phyloP scores from a whole-genome alignment of 2,329 filamentous ascomycete genomes.

The Hypoxylon sp. region DNA sequence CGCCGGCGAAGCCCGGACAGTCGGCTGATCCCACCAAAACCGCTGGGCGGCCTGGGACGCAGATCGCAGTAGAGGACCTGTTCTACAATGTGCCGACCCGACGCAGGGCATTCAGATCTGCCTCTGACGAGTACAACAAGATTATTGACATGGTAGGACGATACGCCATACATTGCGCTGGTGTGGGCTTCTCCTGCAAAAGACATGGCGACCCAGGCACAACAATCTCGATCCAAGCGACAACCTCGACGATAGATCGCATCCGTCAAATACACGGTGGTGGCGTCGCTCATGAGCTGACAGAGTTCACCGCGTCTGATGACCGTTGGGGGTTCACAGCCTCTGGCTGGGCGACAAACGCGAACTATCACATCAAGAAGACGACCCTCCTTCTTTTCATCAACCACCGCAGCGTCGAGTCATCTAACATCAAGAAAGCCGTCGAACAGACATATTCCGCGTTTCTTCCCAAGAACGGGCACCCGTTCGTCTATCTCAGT shows the following conservation, averaged over 20 bases:
- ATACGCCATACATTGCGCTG: conserved; percentile 89
- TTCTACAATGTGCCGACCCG: conserved; percentile 96
- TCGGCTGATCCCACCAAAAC: conserved; percentile 84
- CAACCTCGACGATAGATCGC: conserved; percentile 77
- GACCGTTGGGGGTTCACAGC: conserved; percentile 84
- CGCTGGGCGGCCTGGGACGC: conserved; percentile 87
- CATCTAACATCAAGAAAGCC: conserved; percentile 84
- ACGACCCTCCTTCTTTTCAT: conserved; percentile 92
- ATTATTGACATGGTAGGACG: conserved; percentile 94
- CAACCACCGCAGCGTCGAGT: conserved; percentile 94
- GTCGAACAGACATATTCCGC: conserved; percentile 87
- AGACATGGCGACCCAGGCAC: conserved; percentile 89
- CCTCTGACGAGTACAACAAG: conserved; percentile 96
- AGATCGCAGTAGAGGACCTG: conserved; percentile 94
- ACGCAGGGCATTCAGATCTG: conserved; percentile 86
- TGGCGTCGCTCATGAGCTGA: conserved; percentile 84
- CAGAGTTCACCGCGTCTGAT: conserved; percentile 77
- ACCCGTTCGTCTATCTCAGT: conserved; percentile 92
- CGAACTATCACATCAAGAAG: conserved; percentile 93
- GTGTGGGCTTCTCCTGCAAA: conserved; percentile 96
- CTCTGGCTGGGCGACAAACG: conserved; percentile 84
- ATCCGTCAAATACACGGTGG: conserved; percentile 91
- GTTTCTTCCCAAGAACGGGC: conserved; percentile 91
- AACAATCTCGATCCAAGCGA: conserved; percentile 79
- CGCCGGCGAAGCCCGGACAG: conserved; percentile 87